phyloP scores from a whole-genome alignment of 2,329 filamentous ascomycete species.

The Colletotrichum musicola region DNA sequence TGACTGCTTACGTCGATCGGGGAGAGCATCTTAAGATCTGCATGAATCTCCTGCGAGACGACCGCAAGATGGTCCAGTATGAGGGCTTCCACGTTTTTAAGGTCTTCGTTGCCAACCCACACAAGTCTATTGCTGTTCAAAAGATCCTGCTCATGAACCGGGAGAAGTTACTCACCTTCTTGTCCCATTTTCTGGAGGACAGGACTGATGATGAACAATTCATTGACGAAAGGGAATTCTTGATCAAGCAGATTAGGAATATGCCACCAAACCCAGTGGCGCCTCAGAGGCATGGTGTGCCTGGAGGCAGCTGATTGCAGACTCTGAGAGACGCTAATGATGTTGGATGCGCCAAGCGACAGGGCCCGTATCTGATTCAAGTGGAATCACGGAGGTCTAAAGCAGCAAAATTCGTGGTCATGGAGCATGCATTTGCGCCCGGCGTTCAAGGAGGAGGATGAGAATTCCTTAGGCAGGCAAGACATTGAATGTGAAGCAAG shows the following conservation, averaged over 20 bases:
- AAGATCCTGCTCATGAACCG: constrained; percentile 97
- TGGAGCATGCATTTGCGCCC: constrained; percentile 26
- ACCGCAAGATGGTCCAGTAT: constrained; percentile 99
- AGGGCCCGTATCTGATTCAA: background rate
- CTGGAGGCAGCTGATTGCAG: constrained; percentile 13
- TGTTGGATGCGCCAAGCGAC: background rate
- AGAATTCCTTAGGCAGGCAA: constrained; percentile 4
- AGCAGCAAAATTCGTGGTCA: background rate
- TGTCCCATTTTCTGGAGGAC: constrained; percentile 93
- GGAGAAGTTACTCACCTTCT: constrained; percentile 88
- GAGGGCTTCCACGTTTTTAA: constrained; percentile 99
- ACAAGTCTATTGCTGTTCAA: constrained; percentile 96
- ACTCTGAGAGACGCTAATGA: background rate
- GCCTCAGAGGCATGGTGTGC: constrained; percentile 56
- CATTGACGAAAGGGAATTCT: constrained; percentile 95
- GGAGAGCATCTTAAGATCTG: constrained; percentile 97
- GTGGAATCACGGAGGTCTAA: background rate
- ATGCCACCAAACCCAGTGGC: constrained; percentile 71
- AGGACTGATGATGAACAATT: constrained; percentile 98
- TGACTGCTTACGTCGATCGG: constrained; percentile 96
- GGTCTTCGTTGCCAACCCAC: constrained; percentile 98
- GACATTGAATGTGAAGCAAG: background rate
- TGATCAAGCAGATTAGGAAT: constrained; percentile 91
- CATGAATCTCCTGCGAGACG: constrained; percentile 96
- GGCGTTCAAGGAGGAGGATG: constrained; percentile 22